Evolutionary conservation across 192 early-diverging fungal genomes (phyloP).

Genomic region (Linnemannia elongata): DNA sequence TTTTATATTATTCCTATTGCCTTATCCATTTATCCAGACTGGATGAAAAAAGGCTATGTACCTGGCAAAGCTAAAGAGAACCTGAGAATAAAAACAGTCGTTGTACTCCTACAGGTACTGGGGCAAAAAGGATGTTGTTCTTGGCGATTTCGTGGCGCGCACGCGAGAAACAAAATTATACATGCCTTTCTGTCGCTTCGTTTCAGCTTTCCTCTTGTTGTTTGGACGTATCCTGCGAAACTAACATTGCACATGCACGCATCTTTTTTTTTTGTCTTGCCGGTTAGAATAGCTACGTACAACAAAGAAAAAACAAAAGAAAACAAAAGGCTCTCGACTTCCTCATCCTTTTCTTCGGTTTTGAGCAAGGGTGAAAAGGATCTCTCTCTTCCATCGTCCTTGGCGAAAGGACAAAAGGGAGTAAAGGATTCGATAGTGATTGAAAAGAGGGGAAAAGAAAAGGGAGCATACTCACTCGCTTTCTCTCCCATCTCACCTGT

Average conservation of each 20-base stretch:
- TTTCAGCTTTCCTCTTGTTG: too few relatives aligned
- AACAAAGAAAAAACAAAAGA: background rate
- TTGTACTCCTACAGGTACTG: background rate
- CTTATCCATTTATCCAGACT: background rate
- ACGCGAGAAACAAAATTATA: too few relatives aligned
- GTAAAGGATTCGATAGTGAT: background rate
- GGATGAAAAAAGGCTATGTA: background rate
- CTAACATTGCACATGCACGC: too few relatives aligned
- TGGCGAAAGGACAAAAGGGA: background rate
- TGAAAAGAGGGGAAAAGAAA: too few relatives aligned
- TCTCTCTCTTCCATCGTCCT: background rate
- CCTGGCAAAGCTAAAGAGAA: background rate
- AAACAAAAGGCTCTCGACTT: background rate
- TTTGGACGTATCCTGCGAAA: too few relatives aligned
- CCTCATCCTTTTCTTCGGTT: background rate
- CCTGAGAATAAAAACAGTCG: background rate
- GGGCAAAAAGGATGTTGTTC: too few relatives aligned
- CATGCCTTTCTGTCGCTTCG: too few relatives aligned
- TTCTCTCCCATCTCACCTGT: background rate
- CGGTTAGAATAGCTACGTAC: too few relatives aligned
- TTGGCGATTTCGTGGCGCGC: too few relatives aligned
- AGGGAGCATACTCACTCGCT: background rate
- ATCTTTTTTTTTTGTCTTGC: too few relatives aligned
- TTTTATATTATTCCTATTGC: background rate
- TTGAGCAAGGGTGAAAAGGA: conserved; percentile 9